Evolutionary conservation across 73 alveolate species (phyloP).

Genomic region (Urostyla sp.): DNA sequence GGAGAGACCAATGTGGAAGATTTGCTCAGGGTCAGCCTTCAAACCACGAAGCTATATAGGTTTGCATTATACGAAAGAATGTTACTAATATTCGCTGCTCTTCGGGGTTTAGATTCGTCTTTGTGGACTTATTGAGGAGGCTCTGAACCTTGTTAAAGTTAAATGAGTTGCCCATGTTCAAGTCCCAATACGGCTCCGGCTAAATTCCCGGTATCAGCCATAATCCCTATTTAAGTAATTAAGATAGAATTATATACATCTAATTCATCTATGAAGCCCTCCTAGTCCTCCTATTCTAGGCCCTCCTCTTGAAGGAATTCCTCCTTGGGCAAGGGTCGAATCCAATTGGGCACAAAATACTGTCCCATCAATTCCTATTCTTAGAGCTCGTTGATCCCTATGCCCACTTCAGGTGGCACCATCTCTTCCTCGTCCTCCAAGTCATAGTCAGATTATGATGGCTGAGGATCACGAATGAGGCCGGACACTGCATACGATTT

Average conservation of each 20-base stretch:
- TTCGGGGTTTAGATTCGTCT: neutral
- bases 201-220: conserved; percentile 81
- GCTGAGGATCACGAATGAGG: conserved; percentile 13
- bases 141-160: conserved; percentile 20
- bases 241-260: conserved; percentile 13
- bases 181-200: conserved; percentile 86
- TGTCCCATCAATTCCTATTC: conserved; percentile 32
- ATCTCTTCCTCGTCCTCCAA: conserved; percentile 34
- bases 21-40: conserved; percentile 73
- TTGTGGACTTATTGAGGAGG: conserved; percentile 45
- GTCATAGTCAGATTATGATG: too few relatives aligned
- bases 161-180: conserved; percentile 71
- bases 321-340: conserved; percentile 36
- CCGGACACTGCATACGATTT: conserved; percentile 37
- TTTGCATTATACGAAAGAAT: neutral
- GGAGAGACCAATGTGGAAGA: conserved; percentile 76
- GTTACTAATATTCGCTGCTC: conserved; percentile 24
- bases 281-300: too few relatives aligned
- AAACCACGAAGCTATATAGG: too few relatives aligned
- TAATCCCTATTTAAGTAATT: conserved; percentile 25
- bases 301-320: conserved; percentile 33
- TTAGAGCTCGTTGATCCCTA: neutral
- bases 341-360: conserved; percentile 23
- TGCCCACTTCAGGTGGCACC: conserved; percentile 40
- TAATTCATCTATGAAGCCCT: conserved; percentile 54